phyloP scores from a whole-genome alignment of 2,329 filamentous ascomycete genomes.

The Aureobasidium lini region DNA sequence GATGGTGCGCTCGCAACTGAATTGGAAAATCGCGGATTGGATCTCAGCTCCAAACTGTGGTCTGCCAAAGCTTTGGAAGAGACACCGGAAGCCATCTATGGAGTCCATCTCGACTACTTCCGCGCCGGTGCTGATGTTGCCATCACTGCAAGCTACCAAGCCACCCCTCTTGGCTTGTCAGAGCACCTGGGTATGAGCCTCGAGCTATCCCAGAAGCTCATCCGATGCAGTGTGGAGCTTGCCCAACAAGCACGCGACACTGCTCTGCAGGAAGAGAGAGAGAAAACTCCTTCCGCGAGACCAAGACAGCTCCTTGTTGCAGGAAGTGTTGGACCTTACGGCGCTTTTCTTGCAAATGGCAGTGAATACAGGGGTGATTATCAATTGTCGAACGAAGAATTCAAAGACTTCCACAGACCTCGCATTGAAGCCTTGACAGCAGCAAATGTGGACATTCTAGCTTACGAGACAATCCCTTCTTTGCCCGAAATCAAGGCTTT shows the following conservation, averaged over 20 bases:
- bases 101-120: constrained; percentile 40
- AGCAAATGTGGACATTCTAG: constrained; percentile 37
- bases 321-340: constrained; percentile 42
- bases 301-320: constrained; percentile 30
- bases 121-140: constrained; percentile 38
- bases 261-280: not conserved
- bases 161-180: constrained; percentile 34
- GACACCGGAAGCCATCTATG: constrained; percentile 34
- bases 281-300: not conserved
- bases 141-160: constrained; percentile 43
- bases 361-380: constrained; percentile 42
- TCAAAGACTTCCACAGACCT: constrained; percentile 38
- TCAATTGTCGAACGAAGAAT: constrained; percentile 20
- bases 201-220: constrained; percentile 28
- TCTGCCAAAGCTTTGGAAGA: constrained; percentile 36
- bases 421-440: constrained; percentile 35
- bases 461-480: constrained; percentile 40
- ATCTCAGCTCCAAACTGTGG: constrained; percentile 39
- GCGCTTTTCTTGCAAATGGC: constrained; percentile 40
- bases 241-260: constrained; percentile 32
- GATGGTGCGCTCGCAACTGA: constrained; percentile 44
- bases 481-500: constrained; percentile 33
- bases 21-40: constrained; percentile 36
- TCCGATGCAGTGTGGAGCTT: constrained; percentile 35
- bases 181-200: constrained; percentile 31